These are phyloP conservation scores for Acacia confusa DNA, from an alignment of 306 rosid genomes.

Conservation along the genomic window DNA sequence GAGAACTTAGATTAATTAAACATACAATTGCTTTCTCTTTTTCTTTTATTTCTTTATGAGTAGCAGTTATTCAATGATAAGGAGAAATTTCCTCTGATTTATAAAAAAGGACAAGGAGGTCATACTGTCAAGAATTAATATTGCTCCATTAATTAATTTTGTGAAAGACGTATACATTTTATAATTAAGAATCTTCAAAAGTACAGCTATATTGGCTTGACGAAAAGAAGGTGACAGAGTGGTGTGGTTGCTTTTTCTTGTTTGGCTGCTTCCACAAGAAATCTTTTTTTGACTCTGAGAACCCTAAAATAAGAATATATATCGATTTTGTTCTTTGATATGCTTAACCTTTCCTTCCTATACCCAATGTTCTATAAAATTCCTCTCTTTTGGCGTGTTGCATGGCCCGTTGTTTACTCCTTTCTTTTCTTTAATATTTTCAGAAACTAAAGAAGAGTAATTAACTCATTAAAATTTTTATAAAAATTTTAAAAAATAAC, in stretches of 20 bases:
- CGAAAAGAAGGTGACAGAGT: conserved; percentile 34
- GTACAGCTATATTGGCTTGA: conserved; percentile 44
- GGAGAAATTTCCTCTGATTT: not conserved
- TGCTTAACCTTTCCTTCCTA: conserved; percentile 36
- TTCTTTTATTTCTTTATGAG: not conserved
- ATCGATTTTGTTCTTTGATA: conserved; percentile 40
- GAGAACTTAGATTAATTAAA: not conserved
- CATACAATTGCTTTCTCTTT: not conserved
- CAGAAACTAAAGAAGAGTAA: not conserved
- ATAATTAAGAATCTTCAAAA: conserved; percentile 58
- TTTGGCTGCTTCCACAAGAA: conserved; percentile 74
- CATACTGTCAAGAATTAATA: conserved; percentile 17
- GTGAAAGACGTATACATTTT: conserved; percentile 32
- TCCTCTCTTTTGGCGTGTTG: conserved; percentile 33
- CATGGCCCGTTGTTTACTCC: too few species aligned
- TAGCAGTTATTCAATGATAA: not conserved
- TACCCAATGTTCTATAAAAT: conserved; percentile 29
- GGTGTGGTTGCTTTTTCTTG: conserved; percentile 62
- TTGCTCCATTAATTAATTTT: conserved; percentile 13
- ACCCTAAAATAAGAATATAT: conserved; percentile 31
- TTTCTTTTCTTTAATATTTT: too few species aligned
- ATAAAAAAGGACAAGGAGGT: conserved; percentile 26
- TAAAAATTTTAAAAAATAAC: too few species aligned
- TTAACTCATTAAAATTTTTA: not conserved
- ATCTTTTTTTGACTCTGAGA: conserved; percentile 80